Evolutionary conservation across 768 basidiomycete genomes (phyloP), one percentile per base, ranked within the genome.

Genomic region (Favolaschia claudopus): DNA sequence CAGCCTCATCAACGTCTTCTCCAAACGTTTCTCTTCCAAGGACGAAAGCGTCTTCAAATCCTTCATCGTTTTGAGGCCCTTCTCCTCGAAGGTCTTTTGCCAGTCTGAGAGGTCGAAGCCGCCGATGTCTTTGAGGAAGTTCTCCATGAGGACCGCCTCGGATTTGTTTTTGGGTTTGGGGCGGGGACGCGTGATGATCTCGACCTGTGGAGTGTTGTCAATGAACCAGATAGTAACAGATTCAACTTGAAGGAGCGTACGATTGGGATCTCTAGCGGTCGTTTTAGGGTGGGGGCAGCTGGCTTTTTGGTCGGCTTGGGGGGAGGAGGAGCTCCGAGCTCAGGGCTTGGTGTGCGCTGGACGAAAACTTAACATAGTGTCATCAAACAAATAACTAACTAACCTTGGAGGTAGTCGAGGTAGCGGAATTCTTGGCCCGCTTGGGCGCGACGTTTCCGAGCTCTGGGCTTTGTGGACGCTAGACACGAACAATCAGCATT

Each of bases 21-120:
- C 33, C 17, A 58, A 49, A 1, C 37, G 20, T 10, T 24, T n/a
- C 22, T 58, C 57, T 4, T 58, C 43, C 28, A 52, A 43, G 13
- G 19, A 6, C 2, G 56, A 47, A 17, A 58, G 48, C 20, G 47
- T 58, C 1, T 33, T 5, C 22, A 58, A 48, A 19, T 58, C 56
- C 1, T 34, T 31, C 43, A 58, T 58, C 17, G 10, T 52, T 9
- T 24, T 2, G 0, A 58, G 43, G 2, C 57, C 57, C 27, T 58
- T 58, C n/a, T 37, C 42, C 22, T 38, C 52, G 34, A 58, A 51
- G 1, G 49, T 58, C 28, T 51, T 42, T 43, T 58, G 56, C 56
- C 56, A 58, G 2, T 44, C 33, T 7, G 57, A 58, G 15, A 58
- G 14, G 32, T 58, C 57, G 29, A 58, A 58, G 12, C 57, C 57